Base-by-base conservation (phyloP, 208 protist genomes). In the Polymyxa betae region DNA sequence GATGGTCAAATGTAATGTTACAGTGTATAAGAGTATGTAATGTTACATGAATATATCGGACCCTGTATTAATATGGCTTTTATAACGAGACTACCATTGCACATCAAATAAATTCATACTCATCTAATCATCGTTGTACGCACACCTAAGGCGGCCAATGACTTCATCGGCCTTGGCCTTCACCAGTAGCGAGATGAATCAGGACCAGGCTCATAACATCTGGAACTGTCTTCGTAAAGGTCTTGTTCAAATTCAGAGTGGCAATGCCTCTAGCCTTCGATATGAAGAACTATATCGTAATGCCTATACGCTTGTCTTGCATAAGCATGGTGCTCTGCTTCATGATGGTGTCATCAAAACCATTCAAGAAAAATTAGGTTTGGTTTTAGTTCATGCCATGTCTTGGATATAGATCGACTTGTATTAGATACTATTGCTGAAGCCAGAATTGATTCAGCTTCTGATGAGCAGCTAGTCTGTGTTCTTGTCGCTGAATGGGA, bases 241-340 rank as follows among this genome's bases (percentile, higher is more conserved):
- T 16, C 91, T 91, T 38, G n/a, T 91, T 29, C 88, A 91, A 41
- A 91, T 91, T 44, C 90, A 91, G 90, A 91, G 91, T 32, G 40
- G 38, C 10, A 91, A 91, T 64, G 82, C 90, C 10, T 88, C 90
- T 10, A 90, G 38, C 29, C n/a, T 91, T 16, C 44, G 90, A 88
- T 91, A 90, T 89, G 90, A 91, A 44, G 90, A 91, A 41, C 43
- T 91, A 43, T 91, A 91, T 64, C 24, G 89, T 12, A 91, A 91
- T 90, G 68, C 90, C 16, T 91, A 91, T 90, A 91, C 90, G 0
- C 45, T 91, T 24, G 90, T 91, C 5, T 41, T 91, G 32, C 90
- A 91, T 41, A 91, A 91, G 38, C 90, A 91, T 64, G 90, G 90
- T 20, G 10, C 49, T 35, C 88, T 91, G 82, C 90, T 91, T 24